Evolutionary conservation across 352 stramenopile species (phyloP), one percentile per base, ranked within the genome.

Genomic region (Phytophthora sp.): DNA sequence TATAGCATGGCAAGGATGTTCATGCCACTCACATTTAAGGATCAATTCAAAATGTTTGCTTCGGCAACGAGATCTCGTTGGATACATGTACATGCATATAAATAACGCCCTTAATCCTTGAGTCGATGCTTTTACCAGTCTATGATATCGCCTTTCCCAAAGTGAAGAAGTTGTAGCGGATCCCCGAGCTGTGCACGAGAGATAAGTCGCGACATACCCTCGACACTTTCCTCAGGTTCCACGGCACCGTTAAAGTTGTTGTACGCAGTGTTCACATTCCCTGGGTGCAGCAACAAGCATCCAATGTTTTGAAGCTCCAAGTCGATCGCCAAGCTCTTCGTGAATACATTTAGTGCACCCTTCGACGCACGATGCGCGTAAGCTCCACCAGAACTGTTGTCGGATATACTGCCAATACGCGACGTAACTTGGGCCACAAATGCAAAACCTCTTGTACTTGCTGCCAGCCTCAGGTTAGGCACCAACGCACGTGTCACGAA

Each of bases 331-430:
- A 91, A 60, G n/a, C 62, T 76, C 65, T 73, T 82, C 23, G 66
- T 86, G 50, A 89, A 68, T 58, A 84, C 82, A 60, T 95, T 95
- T 27, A 91, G 60, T 4, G 83, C 87, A 18, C 77, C 62, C 46
- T 93, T 93, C 38, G 78, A 89, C 13, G 85, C 80, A 26, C 82
- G 75, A 66, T 94, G 89, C 8, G 75, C 82, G 36, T 90, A 91
- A 23, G 53, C 45, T 35, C 69, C 59, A 29, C 64, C 69, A 0
- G 64, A 73, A 26, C 42, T 72, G 29, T 77, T 71, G 31, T 73
- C 69, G 13, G 63, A 67, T 13, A 91, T 77, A 24, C 78, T 86
- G 23, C 84, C 84, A 52, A 89, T 65, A 6, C 59, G 56, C 13
- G 76, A 88, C 29, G 75, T 79, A 18, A 91, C 39, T 45, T 91